Conservation (phyloP, 768 basidiomycete species). For the Lentinula sp. region DNA sequence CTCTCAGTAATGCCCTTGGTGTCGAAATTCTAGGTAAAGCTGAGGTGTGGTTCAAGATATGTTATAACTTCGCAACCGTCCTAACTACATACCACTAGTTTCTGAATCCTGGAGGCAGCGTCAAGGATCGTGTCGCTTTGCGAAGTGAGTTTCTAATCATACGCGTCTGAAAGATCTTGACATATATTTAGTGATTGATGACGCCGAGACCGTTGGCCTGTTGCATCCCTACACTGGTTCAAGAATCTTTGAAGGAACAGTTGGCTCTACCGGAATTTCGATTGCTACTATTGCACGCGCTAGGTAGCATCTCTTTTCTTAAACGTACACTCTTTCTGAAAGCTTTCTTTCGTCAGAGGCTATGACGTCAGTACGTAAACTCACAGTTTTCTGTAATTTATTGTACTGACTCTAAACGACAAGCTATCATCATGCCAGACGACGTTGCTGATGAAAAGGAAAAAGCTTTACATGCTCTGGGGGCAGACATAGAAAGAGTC, state of each 20-base stretch:
- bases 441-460: constrained; percentile 91
- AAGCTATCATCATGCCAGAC: constrained; percentile 88
- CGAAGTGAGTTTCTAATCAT: constrained; percentile 52
- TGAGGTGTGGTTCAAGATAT: constrained; percentile 52
- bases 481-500: constrained; percentile 85
- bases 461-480: constrained; percentile 73
- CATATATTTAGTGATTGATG: constrained; percentile 73
- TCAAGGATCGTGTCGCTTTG: constrained; percentile 96
- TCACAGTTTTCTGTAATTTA: neutral
- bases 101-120: constrained; percentile 94
- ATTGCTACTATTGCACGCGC: constrained; percentile 90
- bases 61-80: neutral
- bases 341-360: constrained; percentile 43
- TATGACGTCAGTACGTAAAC: constrained; percentile 71
- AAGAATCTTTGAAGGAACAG: constrained; percentile 95
- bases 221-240: constrained; percentile 84
- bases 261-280: constrained; percentile 94
- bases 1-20: constrained; percentile 83
- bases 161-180: neutral
- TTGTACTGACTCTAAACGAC: neutral
- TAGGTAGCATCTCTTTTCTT: constrained; percentile 39
- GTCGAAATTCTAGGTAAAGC: constrained; percentile 96
- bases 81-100: constrained; percentile 44
- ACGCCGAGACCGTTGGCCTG: constrained; percentile 81
- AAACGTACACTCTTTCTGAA: neutral